Conservation (phyloP, 2,329 filamentous ascomycete species). For the Diaporthe citriasiana region DNA sequence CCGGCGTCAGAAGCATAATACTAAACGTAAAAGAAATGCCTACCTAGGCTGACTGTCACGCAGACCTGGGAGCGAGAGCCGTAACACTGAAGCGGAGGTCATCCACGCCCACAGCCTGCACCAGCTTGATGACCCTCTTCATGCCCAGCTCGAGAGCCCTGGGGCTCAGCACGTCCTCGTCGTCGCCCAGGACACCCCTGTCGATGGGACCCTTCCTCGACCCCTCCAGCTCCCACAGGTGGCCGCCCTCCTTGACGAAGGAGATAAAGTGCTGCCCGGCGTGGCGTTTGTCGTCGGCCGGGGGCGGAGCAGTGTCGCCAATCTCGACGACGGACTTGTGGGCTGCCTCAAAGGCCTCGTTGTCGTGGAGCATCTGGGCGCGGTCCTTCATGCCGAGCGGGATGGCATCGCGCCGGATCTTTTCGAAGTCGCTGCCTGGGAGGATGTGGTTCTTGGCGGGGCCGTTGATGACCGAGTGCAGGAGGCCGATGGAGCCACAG, state of each 20-base stretch:
- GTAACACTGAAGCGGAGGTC: conserved; percentile 57
- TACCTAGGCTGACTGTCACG: neutral
- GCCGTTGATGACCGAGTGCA: conserved; percentile 82
- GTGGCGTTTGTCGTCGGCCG: conserved; percentile 65
- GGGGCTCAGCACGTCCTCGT: conserved; percentile 76
- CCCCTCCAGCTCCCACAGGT: conserved; percentile 86
- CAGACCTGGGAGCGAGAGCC: conserved; percentile 51
- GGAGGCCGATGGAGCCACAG: conserved; percentile 82
- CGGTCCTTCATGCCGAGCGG: conserved; percentile 72
- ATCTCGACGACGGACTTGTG: conserved; percentile 77
- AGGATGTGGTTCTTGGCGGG: conserved; percentile 68
- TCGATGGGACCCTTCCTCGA: conserved; percentile 79
- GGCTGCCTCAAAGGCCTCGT: conserved; percentile 77
- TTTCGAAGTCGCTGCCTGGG: conserved; percentile 67
- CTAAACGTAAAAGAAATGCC: neutral
- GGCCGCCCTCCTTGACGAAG: conserved; percentile 77
- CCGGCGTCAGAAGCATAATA: neutral
- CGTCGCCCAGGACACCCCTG: conserved; percentile 67
- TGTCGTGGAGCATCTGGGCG: conserved; percentile 80
- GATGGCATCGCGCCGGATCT: conserved; percentile 73
- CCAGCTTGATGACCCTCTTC: conserved; percentile 58
- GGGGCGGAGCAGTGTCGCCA: conserved; percentile 77
- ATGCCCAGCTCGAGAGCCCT: conserved; percentile 75
- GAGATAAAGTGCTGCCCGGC: conserved; percentile 85
- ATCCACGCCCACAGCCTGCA: conserved; percentile 49